A percentile compares a stretch with the other conserved stretches of the same genome.
These are phyloP conservation scores for Fusarium aywerte DNA, from an alignment of 2,329 filamentous ascomycete genomes.

Conservation along the genomic window DNA sequence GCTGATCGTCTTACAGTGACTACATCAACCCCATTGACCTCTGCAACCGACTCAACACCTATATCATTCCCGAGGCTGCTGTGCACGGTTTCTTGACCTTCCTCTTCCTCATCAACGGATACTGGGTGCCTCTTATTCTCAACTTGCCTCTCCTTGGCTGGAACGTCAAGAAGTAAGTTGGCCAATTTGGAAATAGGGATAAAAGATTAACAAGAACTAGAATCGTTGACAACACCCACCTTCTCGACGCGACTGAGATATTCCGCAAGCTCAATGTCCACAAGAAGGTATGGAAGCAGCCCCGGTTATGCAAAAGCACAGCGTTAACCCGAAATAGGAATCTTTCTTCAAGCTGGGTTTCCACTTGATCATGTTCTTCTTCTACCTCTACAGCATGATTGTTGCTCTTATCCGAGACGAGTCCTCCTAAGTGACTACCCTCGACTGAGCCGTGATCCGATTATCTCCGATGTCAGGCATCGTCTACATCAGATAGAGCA, in stretches of 20 bases:
- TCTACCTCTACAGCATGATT: constrained; percentile 99
- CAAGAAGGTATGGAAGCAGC: constrained; percentile 78
- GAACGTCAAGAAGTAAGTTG: constrained; percentile 95
- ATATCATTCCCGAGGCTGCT: constrained; percentile 98
- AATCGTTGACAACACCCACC: constrained; percentile 96
- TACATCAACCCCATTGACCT: constrained; percentile 99
- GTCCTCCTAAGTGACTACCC: constrained; percentile 70
- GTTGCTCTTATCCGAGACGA: constrained; percentile 97
- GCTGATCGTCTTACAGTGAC: constrained; percentile 70
- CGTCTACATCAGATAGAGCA: constrained; percentile 17
- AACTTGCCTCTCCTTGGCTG: constrained; percentile 92
- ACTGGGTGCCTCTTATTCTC: constrained; percentile 92
- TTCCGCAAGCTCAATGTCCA: constrained; percentile 99
- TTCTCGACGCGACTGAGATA: constrained; percentile 97
- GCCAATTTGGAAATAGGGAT: background rate
- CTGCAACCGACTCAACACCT: constrained; percentile 99
- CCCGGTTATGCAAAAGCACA: background rate
- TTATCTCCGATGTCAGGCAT: constrained; percentile 19
- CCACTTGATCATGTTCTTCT: constrained; percentile 99
- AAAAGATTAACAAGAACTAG: constrained; percentile 59
- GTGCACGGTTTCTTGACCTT: constrained; percentile 97
- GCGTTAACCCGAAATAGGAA: constrained; percentile 70
- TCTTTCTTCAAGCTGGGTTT: constrained; percentile 99
- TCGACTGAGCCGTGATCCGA: constrained; percentile 31
- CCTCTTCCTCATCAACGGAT: constrained; percentile 97